A percentile compares a stretch with the other conserved stretches of the same genome.
Conservation (phyloP, 2,329 filamentous ascomycete species). For the Parastagonospora avenae region DNA sequence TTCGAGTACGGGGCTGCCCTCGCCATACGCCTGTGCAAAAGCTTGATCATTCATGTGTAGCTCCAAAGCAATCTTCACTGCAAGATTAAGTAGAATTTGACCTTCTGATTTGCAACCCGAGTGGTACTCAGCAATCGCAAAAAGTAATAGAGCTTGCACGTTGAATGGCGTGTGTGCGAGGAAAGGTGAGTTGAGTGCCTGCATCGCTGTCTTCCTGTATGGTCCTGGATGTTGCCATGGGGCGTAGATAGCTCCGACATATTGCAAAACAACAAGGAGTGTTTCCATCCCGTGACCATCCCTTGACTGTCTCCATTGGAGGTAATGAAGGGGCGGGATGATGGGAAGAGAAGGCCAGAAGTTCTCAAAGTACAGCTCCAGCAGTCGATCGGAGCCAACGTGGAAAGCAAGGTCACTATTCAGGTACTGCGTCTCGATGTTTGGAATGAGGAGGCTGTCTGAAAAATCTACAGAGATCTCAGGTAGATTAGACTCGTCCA, state of each 20-base stretch:
- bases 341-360: slow-evolving; percentile 62
- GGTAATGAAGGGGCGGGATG: slow-evolving; percentile 54
- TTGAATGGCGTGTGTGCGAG: slow-evolving; percentile 54
- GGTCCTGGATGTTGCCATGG: slow-evolving; percentile 37
- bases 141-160: slow-evolving; percentile 77
- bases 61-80: slow-evolving; percentile 72
- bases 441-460: slow-evolving; percentile 5
- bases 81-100: slow-evolving; percentile 68
- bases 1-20: slow-evolving; percentile 69
- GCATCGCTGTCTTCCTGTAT: slow-evolving; percentile 28
- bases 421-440: slow-evolving; percentile 3
- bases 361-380: slow-evolving; percentile 46
- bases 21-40: slow-evolving; percentile 68
- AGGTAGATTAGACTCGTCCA: neutral
- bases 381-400: slow-evolving; percentile 31
- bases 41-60: slow-evolving; percentile 76
- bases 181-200: slow-evolving; percentile 22
- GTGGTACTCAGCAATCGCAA: slow-evolving; percentile 81
- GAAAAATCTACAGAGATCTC: neutral
- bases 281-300: slow-evolving; percentile 27
- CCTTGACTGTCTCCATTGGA: slow-evolving; percentile 26
- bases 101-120: slow-evolving; percentile 69
- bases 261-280: slow-evolving; percentile 34
- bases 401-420: slow-evolving; percentile 24
- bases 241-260: slow-evolving; percentile 40